phyloP scores from a whole-genome alignment of 768 basidiomycete genomes.

The Tubosaeta sp. region DNA sequence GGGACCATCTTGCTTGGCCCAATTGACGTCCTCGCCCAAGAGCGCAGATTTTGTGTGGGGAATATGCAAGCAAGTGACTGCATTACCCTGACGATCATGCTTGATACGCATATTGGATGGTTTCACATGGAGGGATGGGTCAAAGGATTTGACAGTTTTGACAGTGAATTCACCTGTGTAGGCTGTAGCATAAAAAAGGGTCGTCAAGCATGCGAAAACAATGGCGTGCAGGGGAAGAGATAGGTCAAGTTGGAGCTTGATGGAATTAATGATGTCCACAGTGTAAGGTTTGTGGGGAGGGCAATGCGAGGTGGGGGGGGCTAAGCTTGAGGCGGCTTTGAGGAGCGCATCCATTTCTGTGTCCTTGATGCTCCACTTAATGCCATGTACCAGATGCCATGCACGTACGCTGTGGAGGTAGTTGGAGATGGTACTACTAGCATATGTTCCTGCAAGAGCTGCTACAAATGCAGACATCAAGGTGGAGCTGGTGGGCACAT shows the following conservation, averaged over 20 bases:
- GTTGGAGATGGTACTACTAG: not conserved
- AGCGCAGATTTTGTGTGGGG: not conserved
- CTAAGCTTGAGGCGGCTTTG: not conserved
- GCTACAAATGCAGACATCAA: not conserved
- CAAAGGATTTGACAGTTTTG: not conserved
- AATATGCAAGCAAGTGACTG: constrained; percentile 22
- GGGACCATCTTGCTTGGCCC: constrained; percentile 6
- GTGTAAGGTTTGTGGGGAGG: not conserved
- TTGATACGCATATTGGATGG: not conserved
- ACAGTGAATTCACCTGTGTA: not conserved
- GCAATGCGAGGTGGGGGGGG: not conserved
- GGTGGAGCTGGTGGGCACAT: not conserved
- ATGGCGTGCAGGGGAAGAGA: not conserved
- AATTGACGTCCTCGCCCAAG: constrained; percentile 17
- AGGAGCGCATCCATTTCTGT: not conserved
- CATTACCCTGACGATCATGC: constrained; percentile 11
- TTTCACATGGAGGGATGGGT: not conserved
- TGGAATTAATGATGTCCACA: not conserved
- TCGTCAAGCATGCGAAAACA: not conserved
- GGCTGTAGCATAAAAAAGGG: not conserved
- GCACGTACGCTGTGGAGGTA: not conserved
- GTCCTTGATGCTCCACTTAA: not conserved
- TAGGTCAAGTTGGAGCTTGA: not conserved
- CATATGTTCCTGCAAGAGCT: not conserved
- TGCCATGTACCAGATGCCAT: not conserved